Evolutionary conservation across 2,329 filamentous ascomycete species (phyloP).

Genomic region (Paracamarosporium sp.): DNA sequence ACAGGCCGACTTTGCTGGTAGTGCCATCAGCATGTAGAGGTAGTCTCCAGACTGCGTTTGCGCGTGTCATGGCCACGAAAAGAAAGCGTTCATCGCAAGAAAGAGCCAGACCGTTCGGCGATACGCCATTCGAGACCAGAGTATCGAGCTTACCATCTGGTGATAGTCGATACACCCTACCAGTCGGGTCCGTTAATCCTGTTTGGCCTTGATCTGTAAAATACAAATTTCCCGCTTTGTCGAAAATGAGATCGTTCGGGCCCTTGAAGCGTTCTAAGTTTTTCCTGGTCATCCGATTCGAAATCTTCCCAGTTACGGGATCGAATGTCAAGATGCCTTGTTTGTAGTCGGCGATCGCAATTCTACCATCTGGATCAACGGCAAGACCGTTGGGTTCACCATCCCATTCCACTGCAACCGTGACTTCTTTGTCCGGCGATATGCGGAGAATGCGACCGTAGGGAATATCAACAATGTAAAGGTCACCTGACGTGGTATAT

Average conservation of each 20-base stretch:
- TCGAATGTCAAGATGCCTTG: slow-evolving; percentile 51
- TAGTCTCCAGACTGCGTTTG: slow-evolving; percentile 52
- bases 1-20: slow-evolving; percentile 48
- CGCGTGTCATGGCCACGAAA: slow-evolving; percentile 51
- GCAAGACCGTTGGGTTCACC: slow-evolving; percentile 53
- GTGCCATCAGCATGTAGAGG: slow-evolving; percentile 49
- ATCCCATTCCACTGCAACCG: slow-evolving; percentile 45
- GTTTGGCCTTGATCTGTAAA: slow-evolving; percentile 57
- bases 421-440: slow-evolving; percentile 33
- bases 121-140: slow-evolving; percentile 47
- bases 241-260: slow-evolving; percentile 51
- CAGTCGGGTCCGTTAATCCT: slow-evolving; percentile 51
- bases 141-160: slow-evolving; percentile 47
- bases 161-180: slow-evolving; percentile 48
- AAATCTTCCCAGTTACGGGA: slow-evolving; percentile 33
- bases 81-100: slow-evolving; percentile 46
- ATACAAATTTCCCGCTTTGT: slow-evolving; percentile 48
- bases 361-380: slow-evolving; percentile 38
- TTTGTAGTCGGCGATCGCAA: slow-evolving; percentile 53
- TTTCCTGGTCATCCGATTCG: slow-evolving; percentile 40
- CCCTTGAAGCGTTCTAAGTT: slow-evolving; percentile 55
- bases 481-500: slow-evolving; percentile 36
- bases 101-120: slow-evolving; percentile 50
- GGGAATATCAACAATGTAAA: slow-evolving; percentile 50
- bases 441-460: slow-evolving; percentile 51